Evolutionary conservation across 2,329 filamentous ascomycete species (phyloP), one percentile per base, ranked within the genome.

Genomic region (Fusarium sp.): DNA sequence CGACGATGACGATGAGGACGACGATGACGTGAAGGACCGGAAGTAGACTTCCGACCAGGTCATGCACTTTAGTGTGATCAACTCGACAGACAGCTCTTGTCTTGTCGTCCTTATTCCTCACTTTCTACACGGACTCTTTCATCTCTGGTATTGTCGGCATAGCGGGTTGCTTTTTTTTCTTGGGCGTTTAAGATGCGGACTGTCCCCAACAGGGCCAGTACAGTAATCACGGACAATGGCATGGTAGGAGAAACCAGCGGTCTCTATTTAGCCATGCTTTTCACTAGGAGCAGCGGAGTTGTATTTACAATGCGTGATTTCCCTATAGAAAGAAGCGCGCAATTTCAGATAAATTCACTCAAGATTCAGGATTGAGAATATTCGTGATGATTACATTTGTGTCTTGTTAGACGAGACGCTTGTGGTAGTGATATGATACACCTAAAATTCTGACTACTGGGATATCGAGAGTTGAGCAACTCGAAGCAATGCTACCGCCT

Each of bases 1-100:
- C 36, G 85, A 85, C 8, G 84, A 85, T 11, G 80, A 81, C 2
- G 83, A 88, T 22, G 85, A 85, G 7, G 82, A 83, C 9, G 84
- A 85, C 13, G 63, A 66, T 24, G 84, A 86, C 41, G 81, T 83
- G 5, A 71, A 73, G 46, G 68, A 74, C 44, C 50, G 43, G 22
- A 70, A 69, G 45, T 71, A 69, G 49, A 64, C 28, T 34, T 47
- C 19, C 6, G 25, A 7, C 32, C 38, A 25, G 11, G 12, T 22
- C 26, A 39, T 32, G 29, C 22, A 50, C 50, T 36, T 58, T n/a
- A 31, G 15, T 34, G 35, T 35, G 53, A 34, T 26, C 40, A 35
- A 49, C 22, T 31, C 29, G 34, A 31, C 26, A 45, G 36, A 7
- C 13, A 29, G 49, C 42, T 41, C 25, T 15, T 19, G 34, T 28